Base-by-base conservation (phyloP, 345 rosid species). In the Reutealis trisperma region DNA sequence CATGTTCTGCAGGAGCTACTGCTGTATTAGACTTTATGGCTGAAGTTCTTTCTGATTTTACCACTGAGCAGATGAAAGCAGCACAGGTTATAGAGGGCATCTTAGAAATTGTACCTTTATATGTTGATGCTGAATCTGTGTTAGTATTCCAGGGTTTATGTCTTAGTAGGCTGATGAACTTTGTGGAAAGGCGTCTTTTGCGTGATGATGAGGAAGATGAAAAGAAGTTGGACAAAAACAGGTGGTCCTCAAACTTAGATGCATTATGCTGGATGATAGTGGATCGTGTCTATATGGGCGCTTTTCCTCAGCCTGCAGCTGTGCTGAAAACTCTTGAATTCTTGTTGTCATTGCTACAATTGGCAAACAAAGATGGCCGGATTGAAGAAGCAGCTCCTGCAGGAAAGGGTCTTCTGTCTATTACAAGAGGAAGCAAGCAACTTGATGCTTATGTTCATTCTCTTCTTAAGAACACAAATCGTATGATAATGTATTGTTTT, bases 141-240 rank as follows among this genome's bases (percentile, higher is more conserved):
- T 78, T 96, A 78, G 95, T 89, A 76, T 93, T 96, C 80, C 99
- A 96, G 86, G 99, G 99, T 61, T 87, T 94, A 81, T 91, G 93
- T 87, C 94, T 96, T 64, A 87, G 93, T 77, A 89, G 97, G 84
- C 85, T 96, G 80, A 92, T 96, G 97, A 96, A 92, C 85, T 96
- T 92, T 83, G 86, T 96, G 78, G 99, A 96, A 85, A 96, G 98
- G 87, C 96, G 94, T 79, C 92, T 96, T 69, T 80, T 96, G 82
- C 97, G 97, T 86, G 99, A 96, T 81, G 99, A 96, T 82, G 99
- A 96, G 85, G 99, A 96, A 88, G 90, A 94, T 80, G 91, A 87
- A 76, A 94, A 94, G 87, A 94, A 88, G 88, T 88, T 96, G 73
- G 98, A 96, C 72, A 94, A 92, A 86, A 83, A 83, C 82, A 87